Evolutionary conservation across 805 yeast species (phyloP).

Genomic region (Kuraishia molischiana): DNA sequence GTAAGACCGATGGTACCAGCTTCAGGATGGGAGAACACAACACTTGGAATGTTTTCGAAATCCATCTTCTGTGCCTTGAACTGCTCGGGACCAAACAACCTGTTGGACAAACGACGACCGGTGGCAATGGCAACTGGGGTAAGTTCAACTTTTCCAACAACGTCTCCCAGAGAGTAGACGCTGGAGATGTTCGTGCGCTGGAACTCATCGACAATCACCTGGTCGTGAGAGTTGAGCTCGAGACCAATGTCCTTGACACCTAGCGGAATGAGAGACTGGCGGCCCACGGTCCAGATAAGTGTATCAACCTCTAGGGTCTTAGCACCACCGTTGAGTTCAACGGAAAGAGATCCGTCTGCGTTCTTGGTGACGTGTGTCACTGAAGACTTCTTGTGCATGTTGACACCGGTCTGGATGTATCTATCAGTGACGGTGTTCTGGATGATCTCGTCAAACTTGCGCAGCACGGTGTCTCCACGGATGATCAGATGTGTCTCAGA

Average conservation of each 20-base stretch:
- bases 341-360: constrained; percentile 37
- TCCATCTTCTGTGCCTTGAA: constrained; percentile 75
- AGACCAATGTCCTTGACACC: constrained; percentile 75
- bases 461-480: constrained; percentile 84
- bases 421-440: constrained; percentile 72
- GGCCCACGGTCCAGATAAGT: constrained; percentile 90
- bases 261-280: constrained; percentile 65
- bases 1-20: constrained; percentile 89
- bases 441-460: constrained; percentile 78
- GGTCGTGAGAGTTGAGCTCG: constrained; percentile 45
- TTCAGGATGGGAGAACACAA: constrained; percentile 97
- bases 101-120: constrained; percentile 87
- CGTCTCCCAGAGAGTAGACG: constrained; percentile 88
- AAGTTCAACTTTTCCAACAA: constrained; percentile 83
- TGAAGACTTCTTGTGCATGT: constrained; percentile 61
- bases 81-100: constrained; percentile 75
- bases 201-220: constrained; percentile 75
- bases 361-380: constrained; percentile 38
- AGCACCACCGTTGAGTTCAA: constrained; percentile 29
- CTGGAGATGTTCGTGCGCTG: constrained; percentile 69
- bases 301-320: constrained; percentile 57
- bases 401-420: constrained; percentile 73
- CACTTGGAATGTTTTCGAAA: constrained; percentile 83
- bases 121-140: constrained; percentile 99
- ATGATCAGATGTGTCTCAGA: constrained; percentile 79